Evolutionary conservation across 1,284 basidiomycete genomes (phyloP), one percentile per base, ranked within the genome.

Genomic region (Microbotryomycetes sp.): DNA sequence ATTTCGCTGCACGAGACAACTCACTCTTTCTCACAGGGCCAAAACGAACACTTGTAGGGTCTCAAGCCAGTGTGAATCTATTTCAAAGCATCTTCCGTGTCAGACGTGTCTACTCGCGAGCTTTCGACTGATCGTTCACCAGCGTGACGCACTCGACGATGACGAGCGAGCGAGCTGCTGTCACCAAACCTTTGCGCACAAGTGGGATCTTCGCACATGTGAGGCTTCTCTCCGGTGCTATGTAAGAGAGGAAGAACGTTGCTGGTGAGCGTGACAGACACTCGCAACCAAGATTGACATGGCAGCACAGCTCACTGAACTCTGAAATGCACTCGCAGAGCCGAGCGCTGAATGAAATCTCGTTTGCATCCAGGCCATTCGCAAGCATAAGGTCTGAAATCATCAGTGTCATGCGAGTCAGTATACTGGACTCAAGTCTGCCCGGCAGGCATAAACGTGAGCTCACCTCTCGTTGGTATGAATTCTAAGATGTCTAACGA

Each of bases 221-320:
- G 81, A 1, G 82, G 82, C 26, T 79, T 76, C 67, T 83, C 82
- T 22, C 81, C 82, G 26, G 81, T 81, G 80, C 67, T 68, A 36
- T 6, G 3, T 3, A 42, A 42, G n/a, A n/a, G n/a, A n/a, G n/a
- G n/a, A n/a, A n/a, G n/a, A n/a, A n/a, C n/a, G n/a, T n/a, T n/a
- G n/a, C n/a, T n/a, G n/a, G n/a, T n/a, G n/a, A n/a, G n/a, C n/a
- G n/a, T n/a, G n/a, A n/a, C n/a, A n/a, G n/a, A n/a, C n/a, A n/a
- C n/a, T n/a, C n/a, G n/a, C n/a, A n/a, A n/a, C n/a, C n/a, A n/a
- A n/a, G n/a, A n/a, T n/a, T n/a, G n/a, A 42, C 36, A 42, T 12
- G 12, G 9, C 12, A 42, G 19, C 9, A 42, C 5, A 26, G 58
- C 65, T 36, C 19, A 66, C 65, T 78, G 58, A 15, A 58, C 59